phyloP scores from a whole-genome alignment of 257 asterid species.

The Penstemon davidsonii region DNA sequence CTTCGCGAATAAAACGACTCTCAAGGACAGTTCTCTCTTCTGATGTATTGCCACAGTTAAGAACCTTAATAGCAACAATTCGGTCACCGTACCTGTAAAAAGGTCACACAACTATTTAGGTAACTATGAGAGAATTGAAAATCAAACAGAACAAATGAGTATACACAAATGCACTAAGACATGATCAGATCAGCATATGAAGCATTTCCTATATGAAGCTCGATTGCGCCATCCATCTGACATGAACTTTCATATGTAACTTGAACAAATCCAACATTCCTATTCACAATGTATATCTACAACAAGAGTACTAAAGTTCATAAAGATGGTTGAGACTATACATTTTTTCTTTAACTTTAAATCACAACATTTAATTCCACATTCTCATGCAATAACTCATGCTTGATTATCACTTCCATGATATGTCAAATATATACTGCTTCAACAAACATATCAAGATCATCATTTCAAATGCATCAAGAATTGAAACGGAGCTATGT shows the following conservation, averaged over 20 bases:
- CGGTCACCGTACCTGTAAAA: constrained; percentile 71
- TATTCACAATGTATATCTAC: background rate
- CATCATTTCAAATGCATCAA: constrained; percentile 23
- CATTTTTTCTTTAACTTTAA: no score
- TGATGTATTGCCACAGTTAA: constrained; percentile 66
- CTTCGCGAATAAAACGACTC: constrained; percentile 87
- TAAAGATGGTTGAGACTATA: no score
- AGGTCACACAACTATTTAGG: background rate
- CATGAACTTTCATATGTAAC: background rate
- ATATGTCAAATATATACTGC: constrained; percentile 5
- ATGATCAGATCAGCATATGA: constrained; percentile 12
- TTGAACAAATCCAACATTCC: background rate
- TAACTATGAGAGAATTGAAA: constrained; percentile 4
- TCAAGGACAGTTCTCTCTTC: constrained; percentile 74
- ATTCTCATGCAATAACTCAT: no score
- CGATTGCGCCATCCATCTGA: background rate
- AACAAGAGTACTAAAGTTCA: background rate
- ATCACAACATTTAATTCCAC: no score
- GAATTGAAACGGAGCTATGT: background rate
- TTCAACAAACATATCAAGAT: constrained; percentile 12
- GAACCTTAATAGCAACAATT: constrained; percentile 92
- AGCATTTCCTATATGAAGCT: background rate
- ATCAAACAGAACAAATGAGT: constrained; percentile 24
- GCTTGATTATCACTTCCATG: constrained; percentile 6
- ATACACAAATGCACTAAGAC: constrained; percentile 3